Evolutionary conservation across 441 rosid genomes (phyloP).

Genomic region (Sinapis alba): DNA sequence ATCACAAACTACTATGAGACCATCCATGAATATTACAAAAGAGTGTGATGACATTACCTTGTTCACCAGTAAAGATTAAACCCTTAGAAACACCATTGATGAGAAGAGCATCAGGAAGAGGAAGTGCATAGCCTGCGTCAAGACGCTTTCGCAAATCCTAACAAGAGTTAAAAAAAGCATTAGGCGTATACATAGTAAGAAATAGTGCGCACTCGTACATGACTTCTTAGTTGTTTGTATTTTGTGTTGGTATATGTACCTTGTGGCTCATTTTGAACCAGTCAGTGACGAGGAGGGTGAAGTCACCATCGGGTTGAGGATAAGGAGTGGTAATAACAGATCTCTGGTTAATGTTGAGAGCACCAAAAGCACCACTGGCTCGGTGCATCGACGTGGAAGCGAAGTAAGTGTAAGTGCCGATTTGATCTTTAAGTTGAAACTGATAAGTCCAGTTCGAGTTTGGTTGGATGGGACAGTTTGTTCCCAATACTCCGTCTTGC

Average conservation of each 20-base stretch:
- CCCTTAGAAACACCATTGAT: constrained; percentile 55
- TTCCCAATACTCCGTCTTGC: constrained; percentile 91
- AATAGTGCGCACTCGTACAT: too few relatives aligned
- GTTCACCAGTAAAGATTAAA: constrained; percentile 51
- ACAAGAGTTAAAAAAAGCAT: neutral
- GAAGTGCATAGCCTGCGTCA: constrained; percentile 56
- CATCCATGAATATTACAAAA: too few relatives aligned
- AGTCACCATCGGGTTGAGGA: constrained; percentile 53
- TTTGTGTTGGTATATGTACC: constrained; percentile 41
- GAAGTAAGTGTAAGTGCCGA: constrained; percentile 70
- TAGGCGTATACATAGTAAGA: neutral
- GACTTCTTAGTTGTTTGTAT: neutral
- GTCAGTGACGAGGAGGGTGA: constrained; percentile 63
- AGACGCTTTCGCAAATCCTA: constrained; percentile 53
- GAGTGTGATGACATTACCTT: constrained; percentile 46
- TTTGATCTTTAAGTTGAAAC: constrained; percentile 81
- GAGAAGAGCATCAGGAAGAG: constrained; percentile 65
- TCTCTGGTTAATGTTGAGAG: constrained; percentile 55
- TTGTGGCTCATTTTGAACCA: constrained; percentile 64
- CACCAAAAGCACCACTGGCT: constrained; percentile 79
- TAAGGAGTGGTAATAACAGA: constrained; percentile 71
- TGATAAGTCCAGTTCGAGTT: constrained; percentile 74
- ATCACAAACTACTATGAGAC: neutral
- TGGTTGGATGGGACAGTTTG: constrained; percentile 82
- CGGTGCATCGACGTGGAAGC: constrained; percentile 74